A percentile compares a stretch with the other conserved stretches of the same genome.
Conservation (phyloP, 202 grass and related monocot species). For the Setaria viridis region DNA sequence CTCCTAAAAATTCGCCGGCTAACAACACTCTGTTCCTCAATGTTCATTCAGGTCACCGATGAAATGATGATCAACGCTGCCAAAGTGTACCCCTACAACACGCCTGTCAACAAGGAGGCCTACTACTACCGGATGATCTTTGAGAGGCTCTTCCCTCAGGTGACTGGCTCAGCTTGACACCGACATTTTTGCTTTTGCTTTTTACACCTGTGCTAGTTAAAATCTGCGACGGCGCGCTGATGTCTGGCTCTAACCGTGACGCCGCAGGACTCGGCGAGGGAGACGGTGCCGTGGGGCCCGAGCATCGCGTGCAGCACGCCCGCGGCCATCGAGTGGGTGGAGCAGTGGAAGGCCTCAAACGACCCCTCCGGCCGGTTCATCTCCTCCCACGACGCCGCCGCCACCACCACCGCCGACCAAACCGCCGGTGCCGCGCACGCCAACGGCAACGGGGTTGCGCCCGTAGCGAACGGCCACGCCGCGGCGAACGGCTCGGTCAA, state of each 20-base stretch:
- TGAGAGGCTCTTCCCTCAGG: slow-evolving; percentile 95
- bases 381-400: slow-evolving; percentile 75
- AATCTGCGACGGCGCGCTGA: background rate
- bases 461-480: slow-evolving; percentile 2
- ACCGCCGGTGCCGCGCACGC: background rate
- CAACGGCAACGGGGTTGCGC: background rate
- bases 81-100: slow-evolving; percentile 74
- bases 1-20: background rate
- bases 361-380: slow-evolving; percentile 84
- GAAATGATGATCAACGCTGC: slow-evolving; percentile 86
- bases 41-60: slow-evolving; percentile 69
- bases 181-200: background rate
- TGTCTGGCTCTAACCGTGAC: background rate
- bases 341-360: slow-evolving; percentile 81
- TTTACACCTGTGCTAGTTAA: too few species aligned
- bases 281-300: slow-evolving; percentile 85
- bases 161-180: slow-evolving; percentile 8
- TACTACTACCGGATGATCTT: slow-evolving; percentile 99
- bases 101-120: slow-evolving; percentile 86
- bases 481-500: slow-evolving; percentile 42
- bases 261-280: slow-evolving; percentile 80
- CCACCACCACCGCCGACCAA: background rate
- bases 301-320: slow-evolving; percentile 98
- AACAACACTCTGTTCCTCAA: background rate
- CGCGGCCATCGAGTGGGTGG: slow-evolving; percentile 94